Conservation (phyloP, 805 yeast genomes). For the Starmerella etchellsii region DNA sequence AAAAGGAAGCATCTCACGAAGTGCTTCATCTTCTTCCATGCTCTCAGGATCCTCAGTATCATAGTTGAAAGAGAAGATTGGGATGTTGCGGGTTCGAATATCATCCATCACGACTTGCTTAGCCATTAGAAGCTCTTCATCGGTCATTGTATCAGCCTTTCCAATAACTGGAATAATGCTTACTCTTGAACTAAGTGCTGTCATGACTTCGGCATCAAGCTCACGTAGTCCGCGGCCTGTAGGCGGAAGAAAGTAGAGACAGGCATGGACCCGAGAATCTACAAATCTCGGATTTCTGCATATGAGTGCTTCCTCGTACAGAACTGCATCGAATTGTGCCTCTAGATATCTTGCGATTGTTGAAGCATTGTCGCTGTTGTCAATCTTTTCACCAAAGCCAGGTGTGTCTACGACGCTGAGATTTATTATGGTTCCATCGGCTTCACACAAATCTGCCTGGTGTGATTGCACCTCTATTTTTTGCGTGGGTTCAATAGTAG, state of each 20-base stretch:
- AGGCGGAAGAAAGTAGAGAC: conserved; percentile 61
- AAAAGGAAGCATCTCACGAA: conserved; percentile 46
- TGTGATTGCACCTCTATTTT: conserved; percentile 18
- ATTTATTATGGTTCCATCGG: conserved; percentile 38
- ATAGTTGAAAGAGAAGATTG: conserved; percentile 60
- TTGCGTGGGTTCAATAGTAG: conserved; percentile 2
- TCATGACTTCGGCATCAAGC: conserved; percentile 63
- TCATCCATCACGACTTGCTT: conserved; percentile 46
- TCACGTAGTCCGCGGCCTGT: conserved; percentile 43
- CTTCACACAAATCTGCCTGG: conserved; percentile 39
- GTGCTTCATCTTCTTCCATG: conserved; percentile 26
- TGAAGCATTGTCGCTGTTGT: conserved; percentile 38
- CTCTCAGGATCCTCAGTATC: conserved; percentile 41
- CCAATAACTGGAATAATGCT: conserved; percentile 75
- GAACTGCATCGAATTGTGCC: conserved; percentile 50
- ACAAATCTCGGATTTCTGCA: conserved; percentile 66
- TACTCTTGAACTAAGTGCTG: conserved; percentile 52
- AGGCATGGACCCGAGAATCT: conserved; percentile 71
- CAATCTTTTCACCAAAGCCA: conserved; percentile 64
- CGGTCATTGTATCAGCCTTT: conserved; percentile 68
- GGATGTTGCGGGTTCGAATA: conserved; percentile 44
- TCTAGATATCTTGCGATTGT: conserved; percentile 48
- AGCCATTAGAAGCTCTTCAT: conserved; percentile 40
- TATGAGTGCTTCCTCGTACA: conserved; percentile 79
- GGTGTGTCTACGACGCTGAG: conserved; percentile 58